phyloP scores from a whole-genome alignment of 768 basidiomycete species.

The Podaxis mareebaensis region DNA sequence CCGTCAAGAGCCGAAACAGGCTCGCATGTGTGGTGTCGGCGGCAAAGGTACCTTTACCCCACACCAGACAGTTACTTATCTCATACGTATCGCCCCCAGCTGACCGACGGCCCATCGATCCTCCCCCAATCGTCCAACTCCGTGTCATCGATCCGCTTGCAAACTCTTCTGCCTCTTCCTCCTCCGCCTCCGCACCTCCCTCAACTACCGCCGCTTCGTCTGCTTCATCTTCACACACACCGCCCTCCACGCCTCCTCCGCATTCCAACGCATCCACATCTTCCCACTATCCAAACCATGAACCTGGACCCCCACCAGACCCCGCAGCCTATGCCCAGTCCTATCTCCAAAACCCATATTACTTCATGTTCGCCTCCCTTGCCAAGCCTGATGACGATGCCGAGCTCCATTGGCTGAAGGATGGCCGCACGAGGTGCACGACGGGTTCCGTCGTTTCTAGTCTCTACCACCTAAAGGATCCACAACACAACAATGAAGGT shows the following conservation, averaged over 20 bases:
- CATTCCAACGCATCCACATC: background rate
- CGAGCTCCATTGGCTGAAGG: slow-evolving; percentile 85
- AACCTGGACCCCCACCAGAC: slow-evolving; percentile 30
- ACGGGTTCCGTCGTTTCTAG: slow-evolving; percentile 90
- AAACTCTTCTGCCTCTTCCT: slow-evolving; percentile 5
- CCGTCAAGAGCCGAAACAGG: slow-evolving; percentile 90
- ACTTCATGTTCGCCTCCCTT: slow-evolving; percentile 92
- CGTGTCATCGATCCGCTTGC: slow-evolving; percentile 73
- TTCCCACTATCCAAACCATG: slow-evolving; percentile 14
- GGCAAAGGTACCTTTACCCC: slow-evolving; percentile 55
- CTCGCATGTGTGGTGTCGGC: slow-evolving; percentile 87
- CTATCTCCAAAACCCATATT: slow-evolving; percentile 90
- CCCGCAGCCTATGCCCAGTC: slow-evolving; percentile 49
- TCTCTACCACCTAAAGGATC: slow-evolving; percentile 87
- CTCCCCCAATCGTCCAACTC: slow-evolving; percentile 95
- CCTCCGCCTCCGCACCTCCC: slow-evolving; percentile 9
- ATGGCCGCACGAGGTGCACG: slow-evolving; percentile 88
- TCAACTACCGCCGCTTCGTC: background rate
- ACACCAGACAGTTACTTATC: background rate
- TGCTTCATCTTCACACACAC: background rate
- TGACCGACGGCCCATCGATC: slow-evolving; percentile 95
- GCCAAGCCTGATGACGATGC: slow-evolving; percentile 88
- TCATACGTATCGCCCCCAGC: slow-evolving; percentile 42
- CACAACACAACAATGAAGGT: slow-evolving; percentile 50
- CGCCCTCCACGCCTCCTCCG: background rate